Base-by-base conservation (phyloP, 1,284 basidiomycete species). In the Peniophora sp. region DNA sequence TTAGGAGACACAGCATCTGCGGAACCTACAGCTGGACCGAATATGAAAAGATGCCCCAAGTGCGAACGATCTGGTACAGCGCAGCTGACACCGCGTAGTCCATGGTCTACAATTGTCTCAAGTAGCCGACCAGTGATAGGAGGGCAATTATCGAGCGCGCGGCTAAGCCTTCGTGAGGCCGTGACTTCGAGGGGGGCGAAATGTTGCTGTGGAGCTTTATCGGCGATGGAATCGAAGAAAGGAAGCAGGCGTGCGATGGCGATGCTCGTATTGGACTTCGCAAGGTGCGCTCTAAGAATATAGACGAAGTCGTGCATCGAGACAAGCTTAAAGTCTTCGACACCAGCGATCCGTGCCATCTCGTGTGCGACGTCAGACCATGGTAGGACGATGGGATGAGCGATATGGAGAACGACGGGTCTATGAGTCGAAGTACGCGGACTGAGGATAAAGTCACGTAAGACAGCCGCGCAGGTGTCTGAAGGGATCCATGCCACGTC, bases 401-500 rank as follows among this genome's bases (percentile, higher is more conserved):
- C 50, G 22, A 57, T n/a, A 38, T 57, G 48, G 12, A 52, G 32
- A 12, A 56, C 47, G 19, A 24, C 16, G 5, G 47, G 3, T n/a
- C n/a, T n/a, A n/a, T n/a, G n/a, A 17, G 20, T 17, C 2, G 11
- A 11, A 24, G 1, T 27, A 14, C 16, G 17, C 9, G 44, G 41
- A 16, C 20, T 16, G 8, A 39, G 14, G 16, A 52, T 22, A 20
- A 58, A 45, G 20, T 58, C 55, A 5, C 48, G 17, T 5, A 58
- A 39, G 6, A 43, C 53, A 25, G 25, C 39, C 10, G 56, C 56
- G 38, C 56, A 58, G 25, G 53, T 24, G 46, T 58, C 56, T 2
- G 45, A 41, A 14, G 56, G 55, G 16, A 58, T 51, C 56, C 56
- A 58, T 16, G 52, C 50, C 9, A 55, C 56, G 22, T 55, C 53